These are phyloP conservation scores for Candida hispaniensis DNA, from an alignment of 805 yeast genomes.

Conservation along the genomic window DNA sequence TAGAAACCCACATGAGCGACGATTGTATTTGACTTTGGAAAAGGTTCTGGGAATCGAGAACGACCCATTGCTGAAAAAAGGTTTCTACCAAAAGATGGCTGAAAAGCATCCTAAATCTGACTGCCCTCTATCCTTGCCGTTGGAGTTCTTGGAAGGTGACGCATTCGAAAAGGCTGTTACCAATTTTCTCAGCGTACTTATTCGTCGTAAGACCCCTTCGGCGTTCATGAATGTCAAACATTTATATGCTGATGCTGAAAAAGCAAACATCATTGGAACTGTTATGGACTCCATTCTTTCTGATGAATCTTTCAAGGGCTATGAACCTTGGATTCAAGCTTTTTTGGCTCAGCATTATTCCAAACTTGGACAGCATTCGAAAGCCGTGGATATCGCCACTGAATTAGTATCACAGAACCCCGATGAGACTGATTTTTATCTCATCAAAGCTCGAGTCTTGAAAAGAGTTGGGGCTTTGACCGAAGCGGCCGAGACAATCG, in stretches of 20 bases:
- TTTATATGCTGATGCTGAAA: slow-evolving; percentile 43
- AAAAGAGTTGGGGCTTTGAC: slow-evolving; percentile 56
- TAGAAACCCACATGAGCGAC: slow-evolving; percentile 73
- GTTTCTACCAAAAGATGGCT: slow-evolving; percentile 54
- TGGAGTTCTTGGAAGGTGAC: slow-evolving; percentile 37
- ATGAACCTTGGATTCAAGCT: slow-evolving; percentile 55
- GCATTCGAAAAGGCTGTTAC: slow-evolving; percentile 40
- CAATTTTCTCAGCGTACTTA: slow-evolving; percentile 48
- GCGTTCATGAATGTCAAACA: slow-evolving; percentile 80
- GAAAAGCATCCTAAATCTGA: slow-evolving; percentile 74
- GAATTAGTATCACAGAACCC: slow-evolving; percentile 64
- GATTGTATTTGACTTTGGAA: slow-evolving; percentile 60
- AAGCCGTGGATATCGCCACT: slow-evolving; percentile 50
- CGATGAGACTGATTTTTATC: slow-evolving; percentile 70
- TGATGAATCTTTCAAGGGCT: slow-evolving; percentile 6
- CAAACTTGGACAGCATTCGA: slow-evolving; percentile 39
- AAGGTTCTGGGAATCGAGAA: slow-evolving; percentile 47
- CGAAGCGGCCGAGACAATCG: slow-evolving; percentile 56
- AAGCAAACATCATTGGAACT: slow-evolving; percentile 37
- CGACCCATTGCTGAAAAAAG: slow-evolving; percentile 36
- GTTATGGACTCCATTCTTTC: slow-evolving; percentile 29
- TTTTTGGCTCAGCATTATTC: slow-evolving; percentile 73
- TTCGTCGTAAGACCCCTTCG: slow-evolving; percentile 80
- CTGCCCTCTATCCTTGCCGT: slow-evolving; percentile 67
- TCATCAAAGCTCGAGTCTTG: slow-evolving; percentile 67